Base-by-base conservation (phyloP, 495 filamentous ascomycete genomes). In the Immersiella caudata region DNA sequence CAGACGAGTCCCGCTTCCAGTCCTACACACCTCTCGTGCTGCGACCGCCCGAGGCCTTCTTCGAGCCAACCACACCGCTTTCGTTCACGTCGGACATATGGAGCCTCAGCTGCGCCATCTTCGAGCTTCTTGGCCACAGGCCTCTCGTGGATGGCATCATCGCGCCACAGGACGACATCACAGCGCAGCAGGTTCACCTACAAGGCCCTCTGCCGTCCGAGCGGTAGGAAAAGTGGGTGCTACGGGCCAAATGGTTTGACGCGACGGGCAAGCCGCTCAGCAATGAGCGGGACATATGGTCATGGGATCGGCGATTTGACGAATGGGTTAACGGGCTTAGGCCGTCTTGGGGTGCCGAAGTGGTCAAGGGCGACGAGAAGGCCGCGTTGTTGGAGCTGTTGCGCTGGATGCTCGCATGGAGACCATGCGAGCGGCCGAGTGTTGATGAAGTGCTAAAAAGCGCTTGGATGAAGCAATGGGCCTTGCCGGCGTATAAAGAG, bases 391-490 rank as follows among this genome's bases (percentile, higher is more conserved):
- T 79, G n/a, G 64, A 60, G 4, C 75, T 83, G 78, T 55, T 82
- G 55, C 57, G 73, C 35, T 46, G 68, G 67, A 82, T 83, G 79
- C 73, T 83, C n/a, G 72, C 68, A 22, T 82, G 79, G 55, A 76
- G 70, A 52, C 79, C 81, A 1, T 74, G 74, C 25, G 66, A 73
- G 67, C 75, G 81, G n/a, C 70, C 70, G 49, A 73, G 73, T 72
- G 69, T 75, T 1, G 67, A 69, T 65, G 64, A 81, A 24, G 66
- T 80, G 50, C 70, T 81, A 7, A 65, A 76, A 21, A 75, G 72
- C 21, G 72, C 75, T 33, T 81, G 76, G 78, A 83, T 80, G 78
- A 66, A 71, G n/a, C 75, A 73, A 62, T 81, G 80, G 80, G 79
- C 79, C 60, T 20, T 82, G 36, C 79, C 75, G 16, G 61, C 35